phyloP scores from a whole-genome alignment of 495 filamentous ascomycete genomes.

The Aspergillus hancockii region DNA sequence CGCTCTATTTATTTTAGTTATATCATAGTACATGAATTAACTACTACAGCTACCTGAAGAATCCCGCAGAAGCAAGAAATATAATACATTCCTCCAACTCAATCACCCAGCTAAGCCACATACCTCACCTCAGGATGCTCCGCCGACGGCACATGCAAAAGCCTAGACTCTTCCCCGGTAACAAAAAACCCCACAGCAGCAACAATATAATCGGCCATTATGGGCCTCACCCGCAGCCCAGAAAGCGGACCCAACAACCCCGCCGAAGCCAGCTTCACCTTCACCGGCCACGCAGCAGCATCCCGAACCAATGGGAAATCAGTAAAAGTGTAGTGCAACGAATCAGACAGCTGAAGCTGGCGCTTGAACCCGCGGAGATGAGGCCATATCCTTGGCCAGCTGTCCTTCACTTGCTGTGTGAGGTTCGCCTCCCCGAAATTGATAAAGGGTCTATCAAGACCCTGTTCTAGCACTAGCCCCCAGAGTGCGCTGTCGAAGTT shows the following conservation, averaged over 20 bases:
- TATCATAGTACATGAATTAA: no score
- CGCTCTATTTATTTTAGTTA: no score
- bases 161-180: background rate
- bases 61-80: background rate
- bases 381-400: conserved; percentile 31
- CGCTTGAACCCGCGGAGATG: conserved; percentile 27
- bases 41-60: no score
- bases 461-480: conserved; percentile 26
- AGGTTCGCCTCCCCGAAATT: conserved; percentile 27
- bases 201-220: background rate
- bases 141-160: background rate
- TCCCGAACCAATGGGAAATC: conserved; percentile 19
- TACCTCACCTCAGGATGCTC: background rate
- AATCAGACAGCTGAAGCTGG: conserved; percentile 25
- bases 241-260: background rate
- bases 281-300: background rate
- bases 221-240: background rate
- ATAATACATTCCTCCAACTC: background rate
- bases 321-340: conserved; percentile 28
- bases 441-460: conserved; percentile 31
- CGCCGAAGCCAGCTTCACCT: background rate
- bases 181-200: background rate
- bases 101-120: background rate
- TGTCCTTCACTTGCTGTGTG: conserved; percentile 19
- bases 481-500: conserved; percentile 49